phyloP scores from a whole-genome alignment of 352 stramenopile species.

The Pythium vanterpoolii region DNA sequence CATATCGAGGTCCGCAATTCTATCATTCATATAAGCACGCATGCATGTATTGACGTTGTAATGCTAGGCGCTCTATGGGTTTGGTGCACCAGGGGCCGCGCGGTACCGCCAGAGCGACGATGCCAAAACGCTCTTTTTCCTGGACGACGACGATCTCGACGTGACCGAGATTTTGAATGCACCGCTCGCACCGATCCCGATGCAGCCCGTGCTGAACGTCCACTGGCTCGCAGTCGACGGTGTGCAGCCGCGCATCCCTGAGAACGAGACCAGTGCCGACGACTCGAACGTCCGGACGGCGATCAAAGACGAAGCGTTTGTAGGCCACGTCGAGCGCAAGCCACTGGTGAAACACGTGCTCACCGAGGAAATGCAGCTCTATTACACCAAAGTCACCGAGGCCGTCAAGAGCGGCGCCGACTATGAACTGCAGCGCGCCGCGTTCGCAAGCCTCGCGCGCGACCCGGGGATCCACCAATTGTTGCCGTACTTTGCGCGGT shows the following conservation, averaged over 20 bases:
- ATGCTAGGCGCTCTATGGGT: conserved; percentile 67
- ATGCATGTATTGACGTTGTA: neutral
- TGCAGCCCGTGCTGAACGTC: conserved; percentile 66
- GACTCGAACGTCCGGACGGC: conserved; percentile 62
- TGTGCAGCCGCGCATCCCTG: conserved; percentile 76
- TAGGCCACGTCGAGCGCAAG: conserved; percentile 67
- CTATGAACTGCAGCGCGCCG: conserved; percentile 66
- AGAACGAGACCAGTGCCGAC: conserved; percentile 79
- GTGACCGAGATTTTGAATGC: conserved; percentile 71
- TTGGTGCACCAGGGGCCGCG: conserved; percentile 42
- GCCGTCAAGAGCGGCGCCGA: conserved; percentile 69
- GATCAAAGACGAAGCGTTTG: conserved; percentile 78
- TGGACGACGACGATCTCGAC: conserved; percentile 73
- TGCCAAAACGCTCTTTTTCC: conserved; percentile 54
- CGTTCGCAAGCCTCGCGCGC: conserved; percentile 70
- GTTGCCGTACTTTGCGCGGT: conserved; percentile 87
- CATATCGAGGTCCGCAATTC: conserved; percentile 52
- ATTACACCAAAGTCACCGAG: conserved; percentile 87
- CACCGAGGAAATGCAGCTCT: conserved; percentile 88
- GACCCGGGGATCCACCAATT: conserved; percentile 89
- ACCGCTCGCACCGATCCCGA: conserved; percentile 64
- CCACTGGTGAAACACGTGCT: conserved; percentile 84
- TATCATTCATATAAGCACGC: neutral
- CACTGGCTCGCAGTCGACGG: conserved; percentile 85
- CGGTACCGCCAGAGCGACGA: conserved; percentile 67